These are phyloP conservation scores for Vitis cinerea DNA, from an alignment of 164 flowering plant genomes.

Conservation along the genomic window DNA sequence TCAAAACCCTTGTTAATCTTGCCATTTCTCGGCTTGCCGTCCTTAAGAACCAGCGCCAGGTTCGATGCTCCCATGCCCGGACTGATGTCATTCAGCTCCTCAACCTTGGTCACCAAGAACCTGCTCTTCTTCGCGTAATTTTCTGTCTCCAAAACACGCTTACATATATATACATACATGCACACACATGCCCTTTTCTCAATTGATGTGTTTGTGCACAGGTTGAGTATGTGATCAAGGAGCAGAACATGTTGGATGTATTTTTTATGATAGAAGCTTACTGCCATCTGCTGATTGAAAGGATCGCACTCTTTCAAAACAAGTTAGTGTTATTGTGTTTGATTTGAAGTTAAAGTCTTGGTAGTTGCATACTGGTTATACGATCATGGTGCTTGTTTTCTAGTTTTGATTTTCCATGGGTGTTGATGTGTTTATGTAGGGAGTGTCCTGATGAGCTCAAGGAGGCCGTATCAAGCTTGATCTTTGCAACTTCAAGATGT, in stretches of 20 bases:
- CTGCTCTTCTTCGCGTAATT: conserved; percentile 71
- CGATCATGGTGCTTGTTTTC: neutral
- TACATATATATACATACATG: no score
- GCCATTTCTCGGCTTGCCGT: conserved; percentile 52
- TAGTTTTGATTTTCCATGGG: neutral
- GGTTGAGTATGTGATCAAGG: conserved; percentile 73
- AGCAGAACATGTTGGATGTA: conserved; percentile 68
- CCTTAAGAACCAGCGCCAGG: conserved; percentile 59
- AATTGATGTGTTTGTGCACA: conserved; percentile 13
- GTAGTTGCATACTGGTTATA: neutral
- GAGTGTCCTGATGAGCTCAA: conserved; percentile 73
- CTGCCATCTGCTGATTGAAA: conserved; percentile 45
- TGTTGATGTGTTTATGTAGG: conserved; percentile 27
- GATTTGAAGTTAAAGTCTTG: neutral
- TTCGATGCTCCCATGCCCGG: conserved; percentile 40
- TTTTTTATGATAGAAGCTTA: conserved; percentile 52
- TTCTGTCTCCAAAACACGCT: neutral
- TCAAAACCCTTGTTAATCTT: conserved; percentile 37
- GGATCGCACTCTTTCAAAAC: conserved; percentile 29
- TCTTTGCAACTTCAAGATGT: conserved; percentile 79
- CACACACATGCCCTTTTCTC: no score
- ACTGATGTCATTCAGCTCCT: conserved; percentile 62
- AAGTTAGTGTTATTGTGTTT: conserved; percentile 27
- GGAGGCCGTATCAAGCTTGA: conserved; percentile 66
- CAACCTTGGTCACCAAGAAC: conserved; percentile 49